A percentile compares a stretch with the other conserved stretches of the same genome.
Conservation (phyloP, 805 yeast species). For the Priceomyces carsonii region DNA sequence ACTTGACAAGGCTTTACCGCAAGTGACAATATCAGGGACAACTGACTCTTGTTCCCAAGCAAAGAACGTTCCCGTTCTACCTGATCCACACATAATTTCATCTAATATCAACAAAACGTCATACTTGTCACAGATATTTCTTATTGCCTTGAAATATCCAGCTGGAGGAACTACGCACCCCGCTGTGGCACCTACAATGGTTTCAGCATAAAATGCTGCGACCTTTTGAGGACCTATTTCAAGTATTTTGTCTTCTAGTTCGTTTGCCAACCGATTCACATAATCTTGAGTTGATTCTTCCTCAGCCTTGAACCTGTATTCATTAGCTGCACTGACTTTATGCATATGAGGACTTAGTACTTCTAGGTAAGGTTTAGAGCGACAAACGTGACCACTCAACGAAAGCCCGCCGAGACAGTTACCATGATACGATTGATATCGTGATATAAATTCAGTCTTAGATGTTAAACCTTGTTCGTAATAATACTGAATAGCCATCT, state of each 20-base stretch:
- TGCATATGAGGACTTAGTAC: slow-evolving; percentile 19
- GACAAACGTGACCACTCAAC: slow-evolving; percentile 31
- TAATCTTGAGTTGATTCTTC: slow-evolving; percentile 43
- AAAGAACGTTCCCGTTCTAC: slow-evolving; percentile 48
- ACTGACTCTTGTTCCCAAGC: slow-evolving; percentile 48
- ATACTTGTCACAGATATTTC: slow-evolving; percentile 51
- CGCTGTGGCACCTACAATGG: slow-evolving; percentile 48
- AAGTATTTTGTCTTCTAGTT: slow-evolving; percentile 42
- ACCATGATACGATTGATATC: slow-evolving; percentile 51
- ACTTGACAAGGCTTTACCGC: slow-evolving; percentile 51
- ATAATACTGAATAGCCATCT: slow-evolving; percentile 24
- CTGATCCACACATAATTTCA: slow-evolving; percentile 61
- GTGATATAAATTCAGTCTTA: slow-evolving; percentile 43
- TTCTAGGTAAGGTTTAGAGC: slow-evolving; percentile 33
- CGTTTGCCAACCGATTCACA: slow-evolving; percentile 34
- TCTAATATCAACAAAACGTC: slow-evolving; percentile 51
- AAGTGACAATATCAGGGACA: slow-evolving; percentile 50
- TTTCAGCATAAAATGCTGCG: slow-evolving; percentile 45
- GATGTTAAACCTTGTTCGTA: slow-evolving; percentile 43
- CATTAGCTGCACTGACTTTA: slow-evolving; percentile 29
- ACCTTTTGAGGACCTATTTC: slow-evolving; percentile 46
- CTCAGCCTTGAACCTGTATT: slow-evolving; percentile 25
- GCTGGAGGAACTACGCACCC: slow-evolving; percentile 36
- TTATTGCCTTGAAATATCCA: slow-evolving; percentile 44
- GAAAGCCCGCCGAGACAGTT: slow-evolving; percentile 49